Percentiles rank a stretch among this genome's conserved stretches.
phyloP scores from a whole-genome alignment of 1,284 basidiomycete species.

The Gymnopus androsaceus region DNA sequence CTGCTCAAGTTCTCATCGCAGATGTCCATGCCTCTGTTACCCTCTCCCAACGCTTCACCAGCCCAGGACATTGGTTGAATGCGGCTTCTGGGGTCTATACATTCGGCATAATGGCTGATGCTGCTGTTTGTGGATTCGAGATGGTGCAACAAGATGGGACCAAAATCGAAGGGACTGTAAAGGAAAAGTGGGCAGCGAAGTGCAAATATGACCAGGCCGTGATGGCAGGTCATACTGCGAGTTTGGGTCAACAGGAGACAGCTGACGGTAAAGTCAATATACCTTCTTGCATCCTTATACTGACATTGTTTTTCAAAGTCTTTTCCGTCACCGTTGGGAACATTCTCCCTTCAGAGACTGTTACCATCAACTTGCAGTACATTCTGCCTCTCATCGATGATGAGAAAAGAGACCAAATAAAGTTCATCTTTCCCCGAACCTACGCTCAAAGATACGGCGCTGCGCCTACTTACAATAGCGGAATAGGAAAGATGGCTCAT shows the following conservation, averaged over 20 bases:
- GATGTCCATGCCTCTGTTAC: neutral
- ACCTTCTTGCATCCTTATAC: neutral
- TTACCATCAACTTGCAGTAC: conserved; percentile 15
- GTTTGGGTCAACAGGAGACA: neutral
- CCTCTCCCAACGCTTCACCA: neutral
- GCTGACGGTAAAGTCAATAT: neutral
- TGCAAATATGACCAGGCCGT: neutral
- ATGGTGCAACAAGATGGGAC: neutral
- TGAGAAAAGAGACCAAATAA: conserved; percentile 14
- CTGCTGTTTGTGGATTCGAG: neutral
- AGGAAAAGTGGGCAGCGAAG: neutral
- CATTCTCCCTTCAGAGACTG: conserved; percentile 8
- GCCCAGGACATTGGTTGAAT: neutral
- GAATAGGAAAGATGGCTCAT: neutral
- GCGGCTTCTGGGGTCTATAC: neutral
- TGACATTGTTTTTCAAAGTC: neutral
- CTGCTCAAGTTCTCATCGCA: too few species aligned
- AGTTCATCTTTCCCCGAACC: conserved; percentile 14
- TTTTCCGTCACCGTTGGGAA: conserved; percentile 15
- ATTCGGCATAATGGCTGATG: neutral
- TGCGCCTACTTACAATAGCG: neutral
- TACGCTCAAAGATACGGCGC: conserved; percentile 15
- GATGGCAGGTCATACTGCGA: neutral
- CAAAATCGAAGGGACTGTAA: neutral
- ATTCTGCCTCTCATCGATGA: conserved; percentile 14